Evolutionary conservation across 495 filamentous ascomycete species (phyloP), one percentile per base, ranked within the genome.

Genomic region (Beverwykella pulmonaria): DNA sequence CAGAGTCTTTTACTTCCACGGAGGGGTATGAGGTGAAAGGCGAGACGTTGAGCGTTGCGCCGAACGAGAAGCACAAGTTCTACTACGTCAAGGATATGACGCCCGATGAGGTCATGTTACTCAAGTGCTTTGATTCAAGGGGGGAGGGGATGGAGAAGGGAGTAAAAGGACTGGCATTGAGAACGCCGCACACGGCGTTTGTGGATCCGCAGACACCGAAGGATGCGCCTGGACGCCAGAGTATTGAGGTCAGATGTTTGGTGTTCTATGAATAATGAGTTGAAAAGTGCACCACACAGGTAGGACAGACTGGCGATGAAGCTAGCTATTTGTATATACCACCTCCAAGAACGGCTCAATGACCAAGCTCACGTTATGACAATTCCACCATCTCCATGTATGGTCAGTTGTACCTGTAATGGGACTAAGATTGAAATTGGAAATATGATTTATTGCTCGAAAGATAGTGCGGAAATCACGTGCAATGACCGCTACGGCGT

Each of bases 171-270:
- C 34, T 75, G 25, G 75, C 75, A 23, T 41, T 75, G 3, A 59
- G 74, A 53, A 77, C 76, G n/a, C 76, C 76, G 25, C 76, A 78
- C 70, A 78, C 76, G 20, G 76, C 76, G 1, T 78, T 78, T 53
- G 53, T 68, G 29, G 76, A 77, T 65, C 75, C 75, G 34, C 32
- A 73, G 20, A 77, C 75, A 27, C 72, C 73, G 9, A 27, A 58
- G 41, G 71, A 74, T 63, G 75, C 75, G 17, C 73, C 73, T 1
- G 76, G 76, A 14, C 49, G 76, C 58, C 73, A 78, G 71, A 67
- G 59, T 39, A 78, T 78, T 70, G 76, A 78, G 71, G 76, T 78
- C 10, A 65, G 76, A 32, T 76, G 74, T 54, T 69, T 77, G 68
- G 69, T 77, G 0, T 77, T 77, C 53, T 77, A 77, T 46, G 73